Percentiles rank a stretch among this genome's conserved stretches.
Evolutionary conservation across 352 stramenopile species (phyloP).

Genomic region (Plasmopara viticola): DNA sequence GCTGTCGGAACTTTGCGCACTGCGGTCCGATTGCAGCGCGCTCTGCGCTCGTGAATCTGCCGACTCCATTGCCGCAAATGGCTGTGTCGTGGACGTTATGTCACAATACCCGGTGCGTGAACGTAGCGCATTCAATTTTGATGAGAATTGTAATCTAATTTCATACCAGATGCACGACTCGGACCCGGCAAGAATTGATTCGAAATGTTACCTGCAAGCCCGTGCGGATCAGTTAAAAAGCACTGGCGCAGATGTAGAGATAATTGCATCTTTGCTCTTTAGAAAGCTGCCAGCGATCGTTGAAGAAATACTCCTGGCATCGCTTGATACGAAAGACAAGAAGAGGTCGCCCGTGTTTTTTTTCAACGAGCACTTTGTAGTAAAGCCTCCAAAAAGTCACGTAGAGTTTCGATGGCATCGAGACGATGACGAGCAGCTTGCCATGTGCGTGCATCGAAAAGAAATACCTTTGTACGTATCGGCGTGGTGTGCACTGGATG

Average conservation of each 20-base stretch:
- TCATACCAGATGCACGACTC: constrained; percentile 34
- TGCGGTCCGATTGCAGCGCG: constrained; percentile 34
- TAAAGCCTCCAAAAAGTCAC: constrained; percentile 47
- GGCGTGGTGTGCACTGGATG: constrained; percentile 60
- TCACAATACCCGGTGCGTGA: constrained; percentile 40
- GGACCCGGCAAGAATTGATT: constrained; percentile 20
- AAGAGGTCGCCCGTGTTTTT: constrained; percentile 25
- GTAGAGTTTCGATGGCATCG: constrained; percentile 74
- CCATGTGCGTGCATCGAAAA: constrained; percentile 57
- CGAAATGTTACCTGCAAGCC: constrained; percentile 21
- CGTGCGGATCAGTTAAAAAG: constrained; percentile 24
- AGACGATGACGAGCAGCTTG: constrained; percentile 68
- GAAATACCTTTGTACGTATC: constrained; percentile 51
- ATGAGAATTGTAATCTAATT: not conserved
- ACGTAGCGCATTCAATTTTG: not conserved
- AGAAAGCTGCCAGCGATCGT: constrained; percentile 28
- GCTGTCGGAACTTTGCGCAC: constrained; percentile 24
- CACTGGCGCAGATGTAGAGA: not conserved
- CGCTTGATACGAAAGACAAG: not conserved
- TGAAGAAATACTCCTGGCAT: constrained; percentile 11
- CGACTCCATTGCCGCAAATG: constrained; percentile 18
- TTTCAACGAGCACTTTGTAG: constrained; percentile 79
- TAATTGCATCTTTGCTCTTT: constrained; percentile 36
- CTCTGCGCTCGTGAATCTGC: constrained; percentile 11
- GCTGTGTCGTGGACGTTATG: constrained; percentile 59